Evolutionary conservation across 345 rosid genomes (phyloP), one percentile per base, ranked within the genome.

Genomic region (Camelina hispida): DNA sequence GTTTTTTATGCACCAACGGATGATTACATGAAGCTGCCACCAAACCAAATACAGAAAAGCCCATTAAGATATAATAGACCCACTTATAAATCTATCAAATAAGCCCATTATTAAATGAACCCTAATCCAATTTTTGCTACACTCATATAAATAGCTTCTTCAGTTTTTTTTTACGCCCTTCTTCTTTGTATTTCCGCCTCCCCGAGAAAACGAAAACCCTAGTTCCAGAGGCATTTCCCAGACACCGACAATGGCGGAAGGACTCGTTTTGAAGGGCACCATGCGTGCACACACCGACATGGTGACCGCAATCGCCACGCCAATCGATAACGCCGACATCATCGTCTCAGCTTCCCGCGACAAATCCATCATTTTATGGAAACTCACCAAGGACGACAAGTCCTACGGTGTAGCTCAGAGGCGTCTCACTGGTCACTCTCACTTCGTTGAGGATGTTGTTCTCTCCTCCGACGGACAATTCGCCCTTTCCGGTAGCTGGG

Each of bases 401-500:
- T 67, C 83, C 52, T 89, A 82, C 79, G 99, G 97, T 2, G 93
- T 91, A 2, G 85, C 98, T 12, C 91, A 88, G 74, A 89, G 97
- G 37, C 86, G 99, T 47, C 89, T 95, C 62, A 93, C 97, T 32
- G 99, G 99, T 18, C 99, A 95, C 78, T 93, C 98, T 25, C 93
- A 88, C 79, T 95, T 93, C 59, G 97, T 93, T 3, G 84, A 95
- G 81, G 99, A 95, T 38, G 99, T 93, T 16, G 99, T 95, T 10
- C 94, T 95, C 43, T 95, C 99, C 11, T 94, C 95, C 16, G 98
- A 94, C 50, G 89, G 97, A 15, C 97, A 91, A 84, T 94, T 94
- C 75, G 98, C 98, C 0, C 94, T 94, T 43, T 94, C 98, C 30
- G 96, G 98, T 6, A 87, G 97, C 42, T 94, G 98, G 98, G 98